phyloP scores from a whole-genome alignment of 2,329 filamentous ascomycete genomes.

The Paraphoma chrysanthemicola region DNA sequence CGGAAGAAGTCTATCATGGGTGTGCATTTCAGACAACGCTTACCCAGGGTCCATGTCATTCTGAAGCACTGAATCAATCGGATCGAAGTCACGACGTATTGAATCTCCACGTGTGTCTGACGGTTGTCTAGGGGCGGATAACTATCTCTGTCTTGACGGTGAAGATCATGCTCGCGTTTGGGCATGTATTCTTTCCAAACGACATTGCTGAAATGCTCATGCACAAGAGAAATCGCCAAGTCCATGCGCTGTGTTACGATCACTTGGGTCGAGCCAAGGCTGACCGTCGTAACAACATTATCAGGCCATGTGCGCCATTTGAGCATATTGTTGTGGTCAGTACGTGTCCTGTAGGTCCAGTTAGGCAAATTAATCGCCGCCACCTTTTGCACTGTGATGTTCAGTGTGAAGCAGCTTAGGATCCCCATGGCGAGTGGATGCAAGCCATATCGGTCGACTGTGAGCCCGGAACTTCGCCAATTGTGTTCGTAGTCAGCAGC shows the following conservation, averaged over 20 bases:
- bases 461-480: not conserved
- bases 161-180: not conserved
- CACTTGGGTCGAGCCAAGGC: slow-evolving; percentile 1
- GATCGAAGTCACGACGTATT: slow-evolving; percentile 10
- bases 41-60: not conserved
- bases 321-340: not conserved
- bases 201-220: slow-evolving; percentile 4
- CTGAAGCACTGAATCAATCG: slow-evolving; percentile 4
- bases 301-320: slow-evolving; percentile 9
- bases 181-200: not conserved
- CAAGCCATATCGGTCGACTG: not conserved
- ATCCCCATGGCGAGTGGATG: slow-evolving; percentile 1
- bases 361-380: not conserved
- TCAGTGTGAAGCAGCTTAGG: slow-evolving; percentile 9
- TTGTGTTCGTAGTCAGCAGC: slow-evolving; percentile 6
- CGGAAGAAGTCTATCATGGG: slow-evolving; percentile 1
- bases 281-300: slow-evolving; percentile 1
- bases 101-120: not conserved
- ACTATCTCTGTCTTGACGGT: not conserved
- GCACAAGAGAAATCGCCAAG: slow-evolving; percentile 3
- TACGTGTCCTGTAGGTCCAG: not conserved
- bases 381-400: not conserved
- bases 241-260: slow-evolving; percentile 4
- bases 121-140: not conserved
- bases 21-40: not conserved